Base-by-base conservation (phyloP, 139 green algal genomes). In the Haematococcus lacustris region DNA sequence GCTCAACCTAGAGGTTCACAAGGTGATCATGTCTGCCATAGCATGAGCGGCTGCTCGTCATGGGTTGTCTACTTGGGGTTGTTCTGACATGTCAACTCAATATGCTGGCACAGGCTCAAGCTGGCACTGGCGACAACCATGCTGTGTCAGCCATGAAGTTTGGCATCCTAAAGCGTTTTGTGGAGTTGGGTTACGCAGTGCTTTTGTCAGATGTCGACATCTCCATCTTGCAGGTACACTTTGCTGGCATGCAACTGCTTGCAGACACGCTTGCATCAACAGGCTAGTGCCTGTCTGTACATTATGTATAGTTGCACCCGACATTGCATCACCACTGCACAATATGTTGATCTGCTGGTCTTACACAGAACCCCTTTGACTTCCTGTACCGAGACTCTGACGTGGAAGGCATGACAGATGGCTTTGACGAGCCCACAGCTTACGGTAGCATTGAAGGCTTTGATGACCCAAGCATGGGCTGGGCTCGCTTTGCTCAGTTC, bases 201-300 rank as follows among this genome's bases (percentile, higher is more conserved):
- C 88, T 98, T 37, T 88, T 98, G 39, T 92, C 85, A 7, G 94
- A 98, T 71, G 90, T 98, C 28, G 94, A 98, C 73, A 88, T 98
- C n/a, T 83, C 91, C 2, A 87, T 90, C 26, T 81, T 97, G 41
- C 82, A 89, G 70, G 73, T 78, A 21, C 47, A 57, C 47, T 57
- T 21, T 57, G 47, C 47, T 57, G 47, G 47, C 47, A 57, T 57
- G 47, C 13, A 57, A 57, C 13, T 57, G 47, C 47, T 57, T 57
- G n/a, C n/a, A n/a, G n/a, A n/a, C n/a, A n/a, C n/a, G n/a, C n/a
- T n/a, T n/a, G n/a, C n/a, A n/a, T n/a, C n/a, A n/a, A n/a, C n/a
- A n/a, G n/a, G n/a, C n/a, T n/a, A n/a, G n/a, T n/a, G n/a, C n/a
- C n/a, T n/a, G n/a, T n/a, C n/a, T n/a, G n/a, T n/a, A n/a, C n/a